Evolutionary conservation across 331 rosid species (phyloP).

Genomic region (Rhamnella rubrinervis): DNA sequence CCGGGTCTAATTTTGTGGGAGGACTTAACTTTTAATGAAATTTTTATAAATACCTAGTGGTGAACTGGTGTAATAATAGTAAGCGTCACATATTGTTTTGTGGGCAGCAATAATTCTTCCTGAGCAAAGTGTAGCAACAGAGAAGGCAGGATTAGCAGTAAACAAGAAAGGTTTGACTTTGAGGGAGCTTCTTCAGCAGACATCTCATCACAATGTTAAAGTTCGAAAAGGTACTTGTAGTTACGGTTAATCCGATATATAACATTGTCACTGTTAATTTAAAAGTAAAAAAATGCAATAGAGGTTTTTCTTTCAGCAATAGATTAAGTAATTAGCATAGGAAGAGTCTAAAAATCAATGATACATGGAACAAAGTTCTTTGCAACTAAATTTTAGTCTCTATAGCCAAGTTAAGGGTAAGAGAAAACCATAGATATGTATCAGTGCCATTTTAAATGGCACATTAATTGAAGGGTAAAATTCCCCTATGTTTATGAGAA

Average conservation of each 20-base stretch:
- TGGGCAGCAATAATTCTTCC: slow-evolving; percentile 83
- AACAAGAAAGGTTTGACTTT: slow-evolving; percentile 88
- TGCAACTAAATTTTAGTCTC: neutral
- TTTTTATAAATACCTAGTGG: neutral
- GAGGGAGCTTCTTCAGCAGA: slow-evolving; percentile 90
- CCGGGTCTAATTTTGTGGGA: neutral
- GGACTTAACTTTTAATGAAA: neutral
- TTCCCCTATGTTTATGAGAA: no score
- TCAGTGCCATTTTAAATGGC: neutral
- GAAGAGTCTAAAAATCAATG: neutral
- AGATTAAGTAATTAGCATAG: neutral
- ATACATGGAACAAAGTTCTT: neutral
- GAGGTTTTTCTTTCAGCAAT: neutral
- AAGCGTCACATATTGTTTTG: slow-evolving; percentile 17
- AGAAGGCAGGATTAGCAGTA: slow-evolving; percentile 79
- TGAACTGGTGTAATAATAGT: slow-evolving; percentile 7
- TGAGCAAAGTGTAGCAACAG: slow-evolving; percentile 88
- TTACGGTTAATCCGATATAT: neutral
- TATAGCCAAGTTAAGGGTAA: neutral
- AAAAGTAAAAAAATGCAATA: neutral
- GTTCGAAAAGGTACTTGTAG: slow-evolving; percentile 78
- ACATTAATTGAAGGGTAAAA: no score
- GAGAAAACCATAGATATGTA: neutral
- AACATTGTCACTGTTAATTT: neutral
- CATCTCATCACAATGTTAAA: slow-evolving; percentile 79